Percentiles rank a stretch among this genome's conserved stretches.
Conservation (phyloP, 202 grass and related monocot genomes). For the Brachypodium distachyon region DNA sequence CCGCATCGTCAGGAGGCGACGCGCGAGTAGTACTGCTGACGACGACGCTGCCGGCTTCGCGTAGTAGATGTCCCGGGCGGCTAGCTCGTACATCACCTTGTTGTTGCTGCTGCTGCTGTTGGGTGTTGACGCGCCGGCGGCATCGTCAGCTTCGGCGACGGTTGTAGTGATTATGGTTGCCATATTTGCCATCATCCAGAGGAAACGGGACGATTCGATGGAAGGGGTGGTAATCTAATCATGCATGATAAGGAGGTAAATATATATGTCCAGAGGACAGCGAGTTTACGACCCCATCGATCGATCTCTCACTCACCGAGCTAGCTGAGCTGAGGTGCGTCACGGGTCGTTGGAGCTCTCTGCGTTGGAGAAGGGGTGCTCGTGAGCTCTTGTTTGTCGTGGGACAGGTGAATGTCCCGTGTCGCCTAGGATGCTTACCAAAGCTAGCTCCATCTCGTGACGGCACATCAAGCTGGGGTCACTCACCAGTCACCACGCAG, state of each 20-base stretch:
- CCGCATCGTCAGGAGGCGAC: constrained; percentile 12
- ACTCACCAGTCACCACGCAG: too few relatives aligned
- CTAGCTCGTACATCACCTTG: constrained; percentile 45
- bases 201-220: not conserved
- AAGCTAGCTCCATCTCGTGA: too few relatives aligned
- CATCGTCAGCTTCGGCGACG: constrained; percentile 21
- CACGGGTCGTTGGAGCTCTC: too few relatives aligned
- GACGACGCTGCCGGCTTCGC: constrained; percentile 42
- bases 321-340: too few relatives aligned
- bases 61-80: constrained; percentile 77
- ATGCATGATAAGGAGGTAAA: not conserved
- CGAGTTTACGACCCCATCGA: too few relatives aligned
- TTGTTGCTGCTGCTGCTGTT: constrained; percentile 1
- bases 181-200: constrained; percentile 14
- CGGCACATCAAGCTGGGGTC: too few relatives aligned
- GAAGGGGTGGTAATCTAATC: constrained; percentile 10
- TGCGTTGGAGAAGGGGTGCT: too few relatives aligned
- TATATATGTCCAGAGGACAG: too few relatives aligned
- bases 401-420: too few relatives aligned
- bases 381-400: too few relatives aligned
- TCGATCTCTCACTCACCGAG: too few relatives aligned
- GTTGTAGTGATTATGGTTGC: constrained; percentile 17
- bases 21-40: constrained; percentile 22
- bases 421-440: too few relatives aligned
- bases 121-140: not conserved